Evolutionary conservation across 495 filamentous ascomycete genomes (phyloP).

Genomic region (Tricharina praecox): DNA sequence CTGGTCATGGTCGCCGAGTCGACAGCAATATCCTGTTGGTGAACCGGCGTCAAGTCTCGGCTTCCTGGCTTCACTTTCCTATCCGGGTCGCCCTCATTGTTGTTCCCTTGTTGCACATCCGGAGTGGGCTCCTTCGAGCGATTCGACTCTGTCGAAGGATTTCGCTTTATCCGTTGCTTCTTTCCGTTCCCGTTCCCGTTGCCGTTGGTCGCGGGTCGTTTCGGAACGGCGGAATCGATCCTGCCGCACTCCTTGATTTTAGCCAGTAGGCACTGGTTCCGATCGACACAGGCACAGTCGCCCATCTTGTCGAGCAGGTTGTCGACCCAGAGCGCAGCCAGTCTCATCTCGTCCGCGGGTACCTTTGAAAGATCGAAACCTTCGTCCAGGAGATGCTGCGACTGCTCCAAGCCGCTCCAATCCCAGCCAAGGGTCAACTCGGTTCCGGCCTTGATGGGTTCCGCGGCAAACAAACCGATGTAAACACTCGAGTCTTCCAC

Average conservation of each 20-base stretch:
- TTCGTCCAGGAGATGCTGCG: conserved; percentile 30
- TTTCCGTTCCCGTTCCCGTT: conserved; percentile 10
- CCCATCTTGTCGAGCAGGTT: conserved; percentile 18
- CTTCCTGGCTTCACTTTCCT: conserved; percentile 19
- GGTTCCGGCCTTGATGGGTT: conserved; percentile 42
- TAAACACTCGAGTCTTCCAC: conserved; percentile 54
- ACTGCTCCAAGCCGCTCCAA: conserved; percentile 28
- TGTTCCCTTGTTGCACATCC: conserved; percentile 22
- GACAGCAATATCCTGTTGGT: conserved; percentile 16
- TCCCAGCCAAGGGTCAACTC: conserved; percentile 57
- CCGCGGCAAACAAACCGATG: conserved; percentile 76
- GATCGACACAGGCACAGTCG: conserved; percentile 21
- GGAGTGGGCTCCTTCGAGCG: conserved; percentile 14
- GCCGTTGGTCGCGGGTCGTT: conserved; percentile 14
- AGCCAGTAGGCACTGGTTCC: conserved; percentile 15
- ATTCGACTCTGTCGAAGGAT: conserved; percentile 15
- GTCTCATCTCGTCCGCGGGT: conserved; percentile 33
- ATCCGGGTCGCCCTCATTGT: conserved; percentile 30
- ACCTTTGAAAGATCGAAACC: conserved; percentile 25
- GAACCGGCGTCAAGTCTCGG: conserved; percentile 22
- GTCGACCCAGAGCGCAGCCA: conserved; percentile 25
- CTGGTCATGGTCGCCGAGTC: conserved; percentile 21
- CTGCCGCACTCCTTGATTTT: conserved; percentile 10
- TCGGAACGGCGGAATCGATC: conserved; percentile 5
- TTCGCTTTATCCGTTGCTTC: conserved; percentile 12